These are phyloP conservation scores for Talaromyces sp. DNA, from an alignment of 2,329 filamentous ascomycete species.

Conservation along the genomic window DNA sequence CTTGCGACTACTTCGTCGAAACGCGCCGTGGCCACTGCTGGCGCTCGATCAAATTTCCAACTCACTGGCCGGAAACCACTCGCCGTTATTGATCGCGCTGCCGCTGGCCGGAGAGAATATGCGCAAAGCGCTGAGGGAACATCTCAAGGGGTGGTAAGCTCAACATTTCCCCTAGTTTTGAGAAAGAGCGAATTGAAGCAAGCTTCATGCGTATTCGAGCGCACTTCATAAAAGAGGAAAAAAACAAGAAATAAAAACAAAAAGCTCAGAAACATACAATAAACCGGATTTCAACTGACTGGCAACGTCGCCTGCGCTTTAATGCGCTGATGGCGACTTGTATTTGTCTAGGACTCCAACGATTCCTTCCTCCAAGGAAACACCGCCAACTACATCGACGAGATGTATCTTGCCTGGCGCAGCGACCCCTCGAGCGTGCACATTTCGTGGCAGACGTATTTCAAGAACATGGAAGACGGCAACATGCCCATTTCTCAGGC, in stretches of 20 bases:
- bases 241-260: background rate
- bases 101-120: constrained; percentile 49
- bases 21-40: constrained; percentile 21
- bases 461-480: constrained; percentile 98
- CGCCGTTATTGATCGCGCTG: constrained; percentile 33
- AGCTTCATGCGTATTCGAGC: background rate
- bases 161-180: background rate
- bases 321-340: constrained; percentile 13
- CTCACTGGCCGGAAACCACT: constrained; percentile 39
- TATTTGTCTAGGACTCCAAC: constrained; percentile 63
- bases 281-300: constrained; percentile 14
- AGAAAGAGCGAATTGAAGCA: background rate
- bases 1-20: constrained; percentile 29
- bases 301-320: constrained; percentile 20
- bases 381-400: constrained; percentile 98
- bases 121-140: constrained; percentile 56
- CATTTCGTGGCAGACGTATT: constrained; percentile 98
- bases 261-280: background rate
- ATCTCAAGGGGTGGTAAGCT: constrained; percentile 57
- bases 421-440: constrained; percentile 89
- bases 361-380: constrained; percentile 96
- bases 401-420: constrained; percentile 99
- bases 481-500: constrained; percentile 97
- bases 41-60: constrained; percentile 28
- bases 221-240: background rate